Evolutionary conservation across 2,329 filamentous ascomycete species (phyloP).

Genomic region (Lasiodiplodia theobromae): DNA sequence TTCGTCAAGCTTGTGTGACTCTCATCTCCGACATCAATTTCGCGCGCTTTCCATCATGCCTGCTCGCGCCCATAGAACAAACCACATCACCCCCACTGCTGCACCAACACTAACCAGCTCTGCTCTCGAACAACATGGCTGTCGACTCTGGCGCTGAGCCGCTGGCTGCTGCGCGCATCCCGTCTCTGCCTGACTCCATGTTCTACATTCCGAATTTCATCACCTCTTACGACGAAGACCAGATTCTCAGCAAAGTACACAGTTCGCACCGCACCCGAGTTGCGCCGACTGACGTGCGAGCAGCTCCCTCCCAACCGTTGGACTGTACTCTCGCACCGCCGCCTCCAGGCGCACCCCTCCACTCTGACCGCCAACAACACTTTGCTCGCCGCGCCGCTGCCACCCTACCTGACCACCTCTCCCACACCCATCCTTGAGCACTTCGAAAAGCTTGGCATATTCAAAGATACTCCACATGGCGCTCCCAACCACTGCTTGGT

Average conservation of each 20-base stretch:
- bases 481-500: conserved; percentile 89
- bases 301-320: conserved; percentile 67
- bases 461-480: conserved; percentile 70
- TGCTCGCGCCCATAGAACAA: background rate
- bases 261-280: background rate
- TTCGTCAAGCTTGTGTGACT: conserved; percentile 13
- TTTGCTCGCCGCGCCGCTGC: conserved; percentile 76
- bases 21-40: background rate
- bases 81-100: background rate
- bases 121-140: conserved; percentile 11
- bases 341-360: conserved; percentile 90
- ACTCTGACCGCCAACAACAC: conserved; percentile 77
- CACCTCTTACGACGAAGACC: conserved; percentile 73
- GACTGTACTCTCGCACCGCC: conserved; percentile 86
- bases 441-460: conserved; percentile 53
- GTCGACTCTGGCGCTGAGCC: conserved; percentile 2
- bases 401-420: conserved; percentile 71
- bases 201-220: conserved; percentile 92
- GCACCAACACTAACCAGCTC: background rate
- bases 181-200: conserved; percentile 66
- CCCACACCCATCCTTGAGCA: conserved; percentile 68
- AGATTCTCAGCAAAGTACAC: conserved; percentile 73
- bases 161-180: conserved; percentile 50
- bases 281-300: background rate
- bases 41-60: conserved; percentile 1